A percentile compares a stretch with the other conserved stretches of the same genome.
These are phyloP conservation scores for Coleophoma eucalyptorum DNA, from an alignment of 2,329 filamentous ascomycete species.

Conservation along the genomic window DNA sequence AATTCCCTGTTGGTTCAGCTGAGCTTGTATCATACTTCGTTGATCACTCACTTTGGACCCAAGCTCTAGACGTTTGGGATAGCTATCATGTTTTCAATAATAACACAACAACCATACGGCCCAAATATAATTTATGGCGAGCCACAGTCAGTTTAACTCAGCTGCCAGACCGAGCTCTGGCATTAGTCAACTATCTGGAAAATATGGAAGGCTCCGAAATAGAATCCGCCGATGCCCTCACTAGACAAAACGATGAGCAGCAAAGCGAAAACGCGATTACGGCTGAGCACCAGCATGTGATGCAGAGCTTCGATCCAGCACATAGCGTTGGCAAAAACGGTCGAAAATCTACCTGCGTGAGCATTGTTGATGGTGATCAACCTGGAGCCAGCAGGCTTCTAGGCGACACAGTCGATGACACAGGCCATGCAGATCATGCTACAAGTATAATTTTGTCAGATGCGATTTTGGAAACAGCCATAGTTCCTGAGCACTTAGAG, in stretches of 20 bases:
- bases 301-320: not conserved
- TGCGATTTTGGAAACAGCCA: too few species aligned
- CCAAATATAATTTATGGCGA: not conserved
- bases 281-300: not conserved
- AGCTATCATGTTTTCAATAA: too few species aligned
- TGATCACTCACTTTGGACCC: conserved; percentile 15
- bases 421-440: too few species aligned
- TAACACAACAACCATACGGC: too few species aligned
- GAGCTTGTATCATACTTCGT: conserved; percentile 19
- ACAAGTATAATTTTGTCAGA: too few species aligned
- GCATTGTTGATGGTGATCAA: too few species aligned
- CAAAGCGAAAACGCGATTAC: not conserved
- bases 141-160: not conserved
- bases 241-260: not conserved
- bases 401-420: too few species aligned
- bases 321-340: too few species aligned
- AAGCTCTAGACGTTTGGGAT: conserved; percentile 18
- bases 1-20: conserved; percentile 14
- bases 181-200: conserved; percentile 12
- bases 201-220: not conserved
- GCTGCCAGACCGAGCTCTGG: conserved; percentile 7
- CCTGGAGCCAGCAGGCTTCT: too few species aligned
- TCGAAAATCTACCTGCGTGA: too few species aligned
- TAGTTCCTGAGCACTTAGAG: too few species aligned
- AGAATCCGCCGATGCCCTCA: not conserved